Conservation (phyloP, 352 stramenopile genomes). For the Globisporangium nodosum region DNA sequence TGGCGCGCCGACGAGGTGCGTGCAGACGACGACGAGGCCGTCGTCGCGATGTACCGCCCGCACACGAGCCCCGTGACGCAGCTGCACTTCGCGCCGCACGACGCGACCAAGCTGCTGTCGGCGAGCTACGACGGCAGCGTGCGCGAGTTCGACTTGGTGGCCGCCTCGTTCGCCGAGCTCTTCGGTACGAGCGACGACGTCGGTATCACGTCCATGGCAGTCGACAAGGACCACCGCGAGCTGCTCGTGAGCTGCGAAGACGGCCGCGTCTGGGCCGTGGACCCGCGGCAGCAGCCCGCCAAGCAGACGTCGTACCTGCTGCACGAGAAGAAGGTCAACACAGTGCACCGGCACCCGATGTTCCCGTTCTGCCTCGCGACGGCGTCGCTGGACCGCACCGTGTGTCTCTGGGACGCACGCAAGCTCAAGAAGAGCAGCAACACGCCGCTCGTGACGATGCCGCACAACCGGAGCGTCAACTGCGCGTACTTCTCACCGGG, state of each 20-base stretch:
- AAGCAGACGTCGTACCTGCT: conserved; percentile 34
- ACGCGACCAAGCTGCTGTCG: conserved; percentile 58
- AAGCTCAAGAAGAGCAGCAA: conserved; percentile 39
- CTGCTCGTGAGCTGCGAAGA: conserved; percentile 64
- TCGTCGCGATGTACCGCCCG: conserved; percentile 59
- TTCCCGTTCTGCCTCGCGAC: conserved; percentile 62
- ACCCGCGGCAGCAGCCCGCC: conserved; percentile 29
- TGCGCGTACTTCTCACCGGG: conserved; percentile 82
- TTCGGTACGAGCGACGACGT: conserved; percentile 38
- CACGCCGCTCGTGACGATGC: conserved; percentile 46
- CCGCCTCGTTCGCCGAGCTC: conserved; percentile 43
- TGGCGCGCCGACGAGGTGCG: conserved; percentile 41
- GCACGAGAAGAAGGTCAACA: conserved; percentile 87
- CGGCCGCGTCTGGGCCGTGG: conserved; percentile 46
- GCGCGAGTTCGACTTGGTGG: conserved; percentile 60
- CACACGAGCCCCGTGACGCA: conserved; percentile 61
- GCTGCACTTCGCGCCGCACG: conserved; percentile 41
- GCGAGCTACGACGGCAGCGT: conserved; percentile 69
- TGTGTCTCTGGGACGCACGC: conserved; percentile 78
- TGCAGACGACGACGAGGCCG: conserved; percentile 11
- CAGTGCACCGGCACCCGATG: conserved; percentile 64
- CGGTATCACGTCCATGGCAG: conserved; percentile 57
- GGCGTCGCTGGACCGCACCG: conserved; percentile 72
- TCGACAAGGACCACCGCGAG: conserved; percentile 2
- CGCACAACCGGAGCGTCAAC: conserved; percentile 77